Base-by-base conservation (phyloP, 805 yeast species). In the Pichia phayaonensis region DNA sequence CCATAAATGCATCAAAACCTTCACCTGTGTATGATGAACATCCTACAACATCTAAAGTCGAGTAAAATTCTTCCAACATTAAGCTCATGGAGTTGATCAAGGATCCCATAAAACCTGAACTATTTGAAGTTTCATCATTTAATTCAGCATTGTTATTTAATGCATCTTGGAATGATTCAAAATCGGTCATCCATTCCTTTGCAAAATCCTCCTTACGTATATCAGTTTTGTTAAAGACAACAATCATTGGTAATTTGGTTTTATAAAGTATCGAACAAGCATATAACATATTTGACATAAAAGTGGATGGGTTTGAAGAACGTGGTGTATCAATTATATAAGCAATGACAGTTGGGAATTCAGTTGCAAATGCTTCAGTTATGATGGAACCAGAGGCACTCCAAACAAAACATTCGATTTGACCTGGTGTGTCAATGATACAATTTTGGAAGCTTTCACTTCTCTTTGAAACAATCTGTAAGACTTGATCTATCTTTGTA, bases 341-440 rank as follows among this genome's bases (percentile, higher is more conserved):
- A 0, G 98, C 98, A 55, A 94, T 80, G 26, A 94, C 88, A 0
- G 99, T 94, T 18, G 99, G 99, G 65, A 89, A 88, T 4, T 95
- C 81, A 0, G 96, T 85, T 1, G 98, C 99, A 70, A 94, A 87
- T 0, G 97, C 90, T 64, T 94, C 99, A 0, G 98, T 92, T 52
- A 94, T 86, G 55, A 94, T 94, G 22, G 97, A 79, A 13, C 99
- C 99, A 22, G 96, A 86, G 0, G 99, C 99, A 44, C 95, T 84
- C 99, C 99, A 94, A 42, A 94, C 90, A 66, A 94, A 94, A 71
- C 97, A 90, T 68, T 94, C 99, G 55, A 94, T 94, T 69, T 94
- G 99, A 13, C 99, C 99, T 0, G 99, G 99, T 1, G 99, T 94
- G 69, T 94, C 99, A 46, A 92, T 80, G 38, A 94, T 83, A 56